Percentiles rank a stretch among this genome's conserved stretches.
phyloP scores from a whole-genome alignment of 495 filamentous ascomycete species.

The Penicilliopsis zonata region DNA sequence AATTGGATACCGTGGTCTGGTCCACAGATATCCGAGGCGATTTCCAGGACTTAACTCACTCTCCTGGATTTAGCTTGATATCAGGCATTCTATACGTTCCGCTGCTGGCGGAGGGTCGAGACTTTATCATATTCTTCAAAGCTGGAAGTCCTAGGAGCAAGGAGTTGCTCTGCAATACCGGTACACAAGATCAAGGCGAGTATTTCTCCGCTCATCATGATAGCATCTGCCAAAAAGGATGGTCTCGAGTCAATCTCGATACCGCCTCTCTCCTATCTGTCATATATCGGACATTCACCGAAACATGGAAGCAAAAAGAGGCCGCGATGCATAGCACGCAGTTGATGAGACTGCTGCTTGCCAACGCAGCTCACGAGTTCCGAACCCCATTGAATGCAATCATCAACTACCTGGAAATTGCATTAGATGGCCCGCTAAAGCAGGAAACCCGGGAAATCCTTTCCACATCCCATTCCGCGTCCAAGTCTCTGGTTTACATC shows the following conservation, averaged over 20 bases:
- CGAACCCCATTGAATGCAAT: constrained; percentile 91
- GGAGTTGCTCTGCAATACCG: no score
- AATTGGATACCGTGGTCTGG: constrained; percentile 56
- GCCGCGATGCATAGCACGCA: constrained; percentile 71
- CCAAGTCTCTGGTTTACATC: constrained; percentile 87
- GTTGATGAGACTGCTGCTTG: constrained; percentile 66
- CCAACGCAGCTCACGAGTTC: constrained; percentile 92
- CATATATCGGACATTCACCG: constrained; percentile 85
- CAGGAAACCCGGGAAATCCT: constrained; percentile 80
- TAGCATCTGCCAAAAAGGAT: constrained; percentile 18
- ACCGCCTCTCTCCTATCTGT: constrained; percentile 82
- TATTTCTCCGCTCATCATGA: no score
- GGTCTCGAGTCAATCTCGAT: constrained; percentile 52
- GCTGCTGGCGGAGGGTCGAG: constrained; percentile 53
- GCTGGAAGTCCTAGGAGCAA: no score
- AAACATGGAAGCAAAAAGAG: constrained; percentile 91
- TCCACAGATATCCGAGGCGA: constrained; percentile 61
- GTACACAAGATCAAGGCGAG: no score
- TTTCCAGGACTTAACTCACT: constrained; percentile 69
- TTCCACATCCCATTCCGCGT: constrained; percentile 83
- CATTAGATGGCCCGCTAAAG: constrained; percentile 73
- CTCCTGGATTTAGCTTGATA: constrained; percentile 62
- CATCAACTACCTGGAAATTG: constrained; percentile 93
- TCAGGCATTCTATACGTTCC: constrained; percentile 71
- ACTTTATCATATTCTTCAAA: constrained; percentile 83